Conservation (phyloP, 805 yeast species). For the Candida gorgasii region DNA sequence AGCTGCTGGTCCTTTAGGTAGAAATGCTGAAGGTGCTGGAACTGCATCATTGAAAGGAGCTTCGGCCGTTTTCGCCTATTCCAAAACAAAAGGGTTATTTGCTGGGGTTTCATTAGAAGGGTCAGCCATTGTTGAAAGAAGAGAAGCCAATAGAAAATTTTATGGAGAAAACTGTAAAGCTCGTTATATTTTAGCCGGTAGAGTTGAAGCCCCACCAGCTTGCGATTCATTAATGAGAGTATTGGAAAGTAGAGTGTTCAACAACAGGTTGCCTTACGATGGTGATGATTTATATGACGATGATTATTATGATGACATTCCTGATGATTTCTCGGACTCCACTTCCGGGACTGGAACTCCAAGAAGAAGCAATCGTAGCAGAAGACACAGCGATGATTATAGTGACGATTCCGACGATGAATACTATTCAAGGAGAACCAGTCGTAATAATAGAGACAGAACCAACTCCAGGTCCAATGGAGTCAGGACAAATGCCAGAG, state of each 20-base stretch:
- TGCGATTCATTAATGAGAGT: slow-evolving; percentile 86
- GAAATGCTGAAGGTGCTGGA: slow-evolving; percentile 97
- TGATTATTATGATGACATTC: slow-evolving; percentile 75
- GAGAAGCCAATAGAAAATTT: slow-evolving; percentile 95
- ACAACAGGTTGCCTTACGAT: slow-evolving; percentile 48
- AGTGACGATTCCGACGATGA: slow-evolving; percentile 27
- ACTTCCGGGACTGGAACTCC: slow-evolving; percentile 37
- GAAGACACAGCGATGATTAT: slow-evolving; percentile 32
- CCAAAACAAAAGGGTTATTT: slow-evolving; percentile 93
- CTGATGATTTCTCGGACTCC: slow-evolving; percentile 55
- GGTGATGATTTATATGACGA: slow-evolving; percentile 58
- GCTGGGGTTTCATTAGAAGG: slow-evolving; percentile 98
- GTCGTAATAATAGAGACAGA: slow-evolving; percentile 29
- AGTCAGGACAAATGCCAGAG: slow-evolving; percentile 13
- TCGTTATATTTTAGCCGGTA: slow-evolving; percentile 78
- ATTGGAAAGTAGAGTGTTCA: slow-evolving; percentile 82
- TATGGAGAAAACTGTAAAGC: slow-evolving; percentile 90
- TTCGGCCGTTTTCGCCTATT: slow-evolving; percentile 89
- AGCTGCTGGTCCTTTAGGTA: slow-evolving; percentile 97
- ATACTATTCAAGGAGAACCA: slow-evolving; percentile 30
- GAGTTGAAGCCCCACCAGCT: slow-evolving; percentile 90
- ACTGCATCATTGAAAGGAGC: slow-evolving; percentile 85
- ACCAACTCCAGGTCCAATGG: slow-evolving; percentile 11
- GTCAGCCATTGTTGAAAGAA: slow-evolving; percentile 91
- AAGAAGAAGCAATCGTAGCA: slow-evolving; percentile 22